phyloP scores from a whole-genome alignment of 163 green algal species.

The Prototheca cutis region DNA sequence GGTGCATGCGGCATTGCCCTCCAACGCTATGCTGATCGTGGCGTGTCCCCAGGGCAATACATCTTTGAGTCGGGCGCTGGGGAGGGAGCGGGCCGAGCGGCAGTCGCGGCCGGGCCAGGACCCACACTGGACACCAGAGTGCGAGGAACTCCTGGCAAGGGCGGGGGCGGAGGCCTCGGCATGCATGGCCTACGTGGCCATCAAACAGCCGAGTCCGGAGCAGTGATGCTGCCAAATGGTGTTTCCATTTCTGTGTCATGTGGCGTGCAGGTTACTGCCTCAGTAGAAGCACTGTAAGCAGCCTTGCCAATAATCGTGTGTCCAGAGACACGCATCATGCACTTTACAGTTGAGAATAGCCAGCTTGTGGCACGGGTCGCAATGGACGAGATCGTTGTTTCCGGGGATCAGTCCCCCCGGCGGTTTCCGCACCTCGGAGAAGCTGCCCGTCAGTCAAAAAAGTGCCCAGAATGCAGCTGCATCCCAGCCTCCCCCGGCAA shows the following conservation, averaged over 20 bases:
- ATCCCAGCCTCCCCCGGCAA: no score
- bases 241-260: background rate
- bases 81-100: background rate
- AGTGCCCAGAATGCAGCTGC: no score
- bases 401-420: no score
- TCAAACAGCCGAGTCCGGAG: background rate
- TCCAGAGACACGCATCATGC: no score
- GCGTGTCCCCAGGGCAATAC: background rate
- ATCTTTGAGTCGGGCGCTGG: background rate
- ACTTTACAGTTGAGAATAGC: no score
- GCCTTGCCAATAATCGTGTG: no score
- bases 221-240: background rate
- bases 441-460: no score
- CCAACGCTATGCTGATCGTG: background rate
- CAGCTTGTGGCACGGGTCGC: no score
- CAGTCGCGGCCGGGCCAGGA: background rate
- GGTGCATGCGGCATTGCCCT: background rate
- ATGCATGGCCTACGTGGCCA: background rate
- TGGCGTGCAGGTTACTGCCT: background rate
- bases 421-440: no score
- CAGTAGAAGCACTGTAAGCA: no score
- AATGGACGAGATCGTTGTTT: no score
- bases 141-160: background rate
- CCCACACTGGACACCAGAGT: background rate
- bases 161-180: background rate